Base-by-base conservation (phyloP, 164 flowering plant species). In the Nymphaea colorata region DNA sequence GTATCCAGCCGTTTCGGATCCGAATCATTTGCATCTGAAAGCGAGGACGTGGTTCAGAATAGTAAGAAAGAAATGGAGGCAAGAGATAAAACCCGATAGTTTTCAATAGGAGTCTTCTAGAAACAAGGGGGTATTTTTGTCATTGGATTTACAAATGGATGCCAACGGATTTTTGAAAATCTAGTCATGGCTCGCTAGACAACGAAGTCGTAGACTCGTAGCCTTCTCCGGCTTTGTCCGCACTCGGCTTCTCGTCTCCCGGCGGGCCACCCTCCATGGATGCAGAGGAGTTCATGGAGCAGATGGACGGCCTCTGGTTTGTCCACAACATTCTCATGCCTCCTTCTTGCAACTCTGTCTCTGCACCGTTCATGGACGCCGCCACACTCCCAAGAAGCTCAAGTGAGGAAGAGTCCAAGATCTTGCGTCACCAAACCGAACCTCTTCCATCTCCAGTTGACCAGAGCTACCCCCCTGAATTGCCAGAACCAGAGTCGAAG, bases 231-330 rank as follows among this genome's bases (percentile, higher is more conserved):
- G 36, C 36, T 25, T 25, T 25, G 36, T 25, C 36, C 36, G 1
- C 36, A 25, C 36, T 25, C 36, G 36, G 36, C 36, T 25, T 25
- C 36, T 25, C 36, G 36, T 25, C 36, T 25, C 36, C 36, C 1
- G 36, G 36, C 36, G 36, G 36, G 36, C 36, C 36, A 25, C 0
- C 36, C 36, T 25, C 36, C 43, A 68, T 68, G 70, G 65, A 68
- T 8, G 59, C 25, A 68, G 59, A 68, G 43, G 55, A 62, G 44
- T 3, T 61, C 5, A 36, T 61, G 11, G 4, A 44, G 65, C 59
- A 44, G 59, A 43, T 61, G 59, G 70, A 68, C 53, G 4, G 17
- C 43, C 15, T 41, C 59, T 68, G 70, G 70, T 68, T 68, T 41
- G 18, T 36, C 59, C 60, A 62, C 59, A 61, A 68, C 6, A 45